These are phyloP conservation scores for Fomitopsis palustris DNA, from an alignment of 1,284 basidiomycete species.

Conservation along the genomic window DNA sequence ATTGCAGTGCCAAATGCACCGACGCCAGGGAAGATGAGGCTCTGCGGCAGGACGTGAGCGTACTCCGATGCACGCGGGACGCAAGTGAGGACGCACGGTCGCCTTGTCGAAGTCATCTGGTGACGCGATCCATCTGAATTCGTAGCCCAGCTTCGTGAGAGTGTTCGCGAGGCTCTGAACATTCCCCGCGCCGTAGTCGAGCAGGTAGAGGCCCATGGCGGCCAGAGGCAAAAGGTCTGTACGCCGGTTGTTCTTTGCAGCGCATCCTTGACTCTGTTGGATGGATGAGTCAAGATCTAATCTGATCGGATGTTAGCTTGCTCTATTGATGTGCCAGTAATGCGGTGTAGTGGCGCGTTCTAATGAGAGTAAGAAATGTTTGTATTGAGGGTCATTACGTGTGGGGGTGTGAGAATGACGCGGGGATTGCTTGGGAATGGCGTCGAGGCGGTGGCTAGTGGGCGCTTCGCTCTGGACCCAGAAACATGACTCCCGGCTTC, in stretches of 20 bases:
- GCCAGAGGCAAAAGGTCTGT: slow-evolving; percentile 2
- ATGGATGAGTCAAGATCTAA: slow-evolving; percentile 12
- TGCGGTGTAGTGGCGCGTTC: neutral
- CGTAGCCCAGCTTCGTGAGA: slow-evolving; percentile 81
- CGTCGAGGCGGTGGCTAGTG: neutral
- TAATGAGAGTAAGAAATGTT: neutral
- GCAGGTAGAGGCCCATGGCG: slow-evolving; percentile 75
- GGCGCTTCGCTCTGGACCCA: neutral
- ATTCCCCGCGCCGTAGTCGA: slow-evolving; percentile 96
- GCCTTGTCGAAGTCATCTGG: slow-evolving; percentile 88
- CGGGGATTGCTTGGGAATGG: neutral
- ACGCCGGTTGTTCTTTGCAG: neutral
- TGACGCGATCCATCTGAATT: slow-evolving; percentile 87
- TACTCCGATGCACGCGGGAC: slow-evolving; percentile 11
- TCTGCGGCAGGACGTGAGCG: slow-evolving; percentile 45
- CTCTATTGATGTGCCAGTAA: neutral
- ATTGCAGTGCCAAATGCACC: slow-evolving; percentile 93
- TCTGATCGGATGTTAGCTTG: slow-evolving; percentile 7
- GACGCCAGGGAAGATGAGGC: slow-evolving; percentile 97
- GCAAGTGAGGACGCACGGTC: slow-evolving; percentile 60
- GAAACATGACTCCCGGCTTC: slow-evolving; percentile 1
- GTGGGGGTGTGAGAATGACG: neutral
- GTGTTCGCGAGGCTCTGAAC: slow-evolving; percentile 95
- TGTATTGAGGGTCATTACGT: neutral
- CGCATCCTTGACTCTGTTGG: neutral